A percentile compares a stretch with the other conserved stretches of the same genome.
Evolutionary conservation across 129 eudicot genomes (phyloP).

Genomic region (Solidago caesia): DNA sequence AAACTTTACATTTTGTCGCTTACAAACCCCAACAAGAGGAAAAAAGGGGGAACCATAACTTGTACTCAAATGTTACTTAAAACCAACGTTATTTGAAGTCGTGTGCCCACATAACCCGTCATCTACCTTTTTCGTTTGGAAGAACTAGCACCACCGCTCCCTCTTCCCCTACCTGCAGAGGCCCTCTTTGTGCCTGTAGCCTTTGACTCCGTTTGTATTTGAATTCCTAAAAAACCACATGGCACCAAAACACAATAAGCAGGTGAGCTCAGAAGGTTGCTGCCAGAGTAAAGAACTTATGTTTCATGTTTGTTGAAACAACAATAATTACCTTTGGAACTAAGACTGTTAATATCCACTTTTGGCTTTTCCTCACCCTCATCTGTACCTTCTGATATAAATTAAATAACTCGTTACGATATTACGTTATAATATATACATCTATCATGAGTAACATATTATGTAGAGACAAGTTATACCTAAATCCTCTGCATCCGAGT

Average conservation of each 20-base stretch:
- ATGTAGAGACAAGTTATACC: constrained; percentile 40
- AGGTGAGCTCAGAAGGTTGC: background rate
- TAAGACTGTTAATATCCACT: constrained; percentile 63
- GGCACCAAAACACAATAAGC: background rate
- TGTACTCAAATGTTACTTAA: constrained; percentile 1
- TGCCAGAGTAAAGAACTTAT: background rate
- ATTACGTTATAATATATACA: background rate
- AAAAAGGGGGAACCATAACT: constrained; percentile 11
- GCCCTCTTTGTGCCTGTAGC: constrained; percentile 62
- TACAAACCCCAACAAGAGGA: constrained; percentile 12
- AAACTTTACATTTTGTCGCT: constrained; percentile 34
- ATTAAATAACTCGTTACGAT: constrained; percentile 12
- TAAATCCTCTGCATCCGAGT: constrained; percentile 73
- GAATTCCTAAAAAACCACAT: constrained; percentile 49
- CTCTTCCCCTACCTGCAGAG: constrained; percentile 72
- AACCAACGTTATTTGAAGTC: constrained; percentile 2
- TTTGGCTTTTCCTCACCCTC: constrained; percentile 58
- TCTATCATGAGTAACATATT: background rate
- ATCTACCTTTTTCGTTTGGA: constrained; percentile 76
- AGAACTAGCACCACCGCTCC: constrained; percentile 55
- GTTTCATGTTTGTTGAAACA: background rate
- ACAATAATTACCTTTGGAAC: constrained; percentile 60
- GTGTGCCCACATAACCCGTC: background rate
- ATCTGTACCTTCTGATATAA: constrained; percentile 42
- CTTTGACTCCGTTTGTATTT: constrained; percentile 72